Conservation (phyloP, 345 rosid genomes). For the Erucastrum elatum region DNA sequence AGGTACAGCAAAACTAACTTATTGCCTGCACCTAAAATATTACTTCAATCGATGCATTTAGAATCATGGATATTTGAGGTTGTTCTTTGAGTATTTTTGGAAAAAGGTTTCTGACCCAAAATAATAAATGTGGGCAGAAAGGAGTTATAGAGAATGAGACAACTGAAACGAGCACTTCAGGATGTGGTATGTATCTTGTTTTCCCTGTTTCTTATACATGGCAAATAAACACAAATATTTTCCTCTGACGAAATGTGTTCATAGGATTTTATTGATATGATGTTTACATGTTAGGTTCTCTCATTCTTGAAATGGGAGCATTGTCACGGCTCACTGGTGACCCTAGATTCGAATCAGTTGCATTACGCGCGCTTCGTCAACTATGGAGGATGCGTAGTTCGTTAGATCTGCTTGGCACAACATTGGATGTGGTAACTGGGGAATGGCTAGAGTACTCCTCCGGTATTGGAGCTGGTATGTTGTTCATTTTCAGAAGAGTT, state of each 20-base stretch:
- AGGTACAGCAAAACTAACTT: conserved; percentile 49
- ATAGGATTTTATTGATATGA: conserved; percentile 21
- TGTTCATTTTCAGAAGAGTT: neutral
- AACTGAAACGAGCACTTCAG: conserved; percentile 95
- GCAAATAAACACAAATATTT: neutral
- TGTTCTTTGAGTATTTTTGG: conserved; percentile 43
- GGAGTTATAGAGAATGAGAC: conserved; percentile 88
- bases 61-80: conserved; percentile 9
- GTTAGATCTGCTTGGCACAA: conserved; percentile 81
- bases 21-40: neutral
- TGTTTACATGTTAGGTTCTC: conserved; percentile 56
- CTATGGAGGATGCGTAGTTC: conserved; percentile 98
- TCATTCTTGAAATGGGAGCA: conserved; percentile 98
- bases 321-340: conserved; percentile 87
- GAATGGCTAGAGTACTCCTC: conserved; percentile 91
- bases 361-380: conserved; percentile 83
- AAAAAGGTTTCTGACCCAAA: conserved; percentile 54
- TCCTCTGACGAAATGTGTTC: conserved; percentile 9
- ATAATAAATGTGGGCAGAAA: conserved; percentile 68
- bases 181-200: conserved; percentile 71
- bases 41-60: neutral
- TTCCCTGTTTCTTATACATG: conserved; percentile 28
- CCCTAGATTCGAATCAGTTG: conserved; percentile 81
- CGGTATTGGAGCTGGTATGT: conserved; percentile 94
- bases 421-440: conserved; percentile 75